These are phyloP conservation scores for Fusarium azukiicola DNA, from an alignment of 2,329 filamentous ascomycete genomes.

Conservation along the genomic window DNA sequence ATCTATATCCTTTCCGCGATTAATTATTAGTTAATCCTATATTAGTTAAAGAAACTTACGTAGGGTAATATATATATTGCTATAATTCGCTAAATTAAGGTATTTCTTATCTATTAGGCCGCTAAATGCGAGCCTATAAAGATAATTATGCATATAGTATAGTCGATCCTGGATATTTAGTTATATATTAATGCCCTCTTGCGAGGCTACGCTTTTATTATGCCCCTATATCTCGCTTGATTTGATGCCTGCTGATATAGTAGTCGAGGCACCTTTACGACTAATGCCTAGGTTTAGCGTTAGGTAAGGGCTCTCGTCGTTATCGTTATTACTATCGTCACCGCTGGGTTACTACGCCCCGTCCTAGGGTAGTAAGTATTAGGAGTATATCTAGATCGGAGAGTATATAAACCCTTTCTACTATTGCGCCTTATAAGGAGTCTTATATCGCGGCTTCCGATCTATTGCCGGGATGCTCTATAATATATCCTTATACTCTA, in stretches of 20 bases:
- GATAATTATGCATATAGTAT: conserved; percentile 56
- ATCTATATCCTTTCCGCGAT: conserved; percentile 58
- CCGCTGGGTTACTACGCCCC: no score
- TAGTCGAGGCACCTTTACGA: no score
- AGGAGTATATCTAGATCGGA: conserved; percentile 49
- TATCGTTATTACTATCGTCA: no score
- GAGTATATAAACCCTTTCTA: conserved; percentile 58
- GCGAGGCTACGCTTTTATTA: no score
- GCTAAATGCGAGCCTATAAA: conserved; percentile 50
- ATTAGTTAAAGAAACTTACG: conserved; percentile 53
- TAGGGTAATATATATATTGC: conserved; percentile 48
- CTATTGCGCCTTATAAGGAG: conserved; percentile 50
- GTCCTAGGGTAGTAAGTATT: no score
- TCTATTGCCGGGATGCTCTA: conserved; percentile 49
- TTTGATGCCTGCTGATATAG: no score
- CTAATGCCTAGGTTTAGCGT: no score
- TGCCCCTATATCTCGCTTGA: no score
- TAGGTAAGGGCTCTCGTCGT: no score
- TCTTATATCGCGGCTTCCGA: conserved; percentile 37
- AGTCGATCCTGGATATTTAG: conserved; percentile 41
- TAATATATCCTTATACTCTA: conserved; percentile 59
- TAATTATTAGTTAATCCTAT: conserved; percentile 55
- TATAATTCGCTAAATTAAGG: conserved; percentile 51
- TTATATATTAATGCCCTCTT: background rate
- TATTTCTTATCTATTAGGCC: conserved; percentile 53